phyloP scores from a whole-genome alignment of 148 eudicot genomes.

The Mesembryanthemum crystallinum region DNA sequence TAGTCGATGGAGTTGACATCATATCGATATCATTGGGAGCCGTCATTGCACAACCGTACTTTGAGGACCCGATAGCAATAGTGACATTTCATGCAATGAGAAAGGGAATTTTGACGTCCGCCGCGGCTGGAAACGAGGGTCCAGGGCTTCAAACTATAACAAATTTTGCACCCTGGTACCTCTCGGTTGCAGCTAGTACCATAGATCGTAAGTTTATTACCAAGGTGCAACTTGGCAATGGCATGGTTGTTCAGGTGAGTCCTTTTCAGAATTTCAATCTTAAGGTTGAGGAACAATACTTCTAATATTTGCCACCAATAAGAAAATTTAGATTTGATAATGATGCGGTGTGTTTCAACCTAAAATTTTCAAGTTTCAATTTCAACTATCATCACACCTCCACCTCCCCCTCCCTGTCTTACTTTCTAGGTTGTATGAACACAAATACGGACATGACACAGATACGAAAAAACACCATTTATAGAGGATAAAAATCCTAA shows the following conservation, averaged over 20 bases:
- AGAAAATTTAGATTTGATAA: too few relatives aligned
- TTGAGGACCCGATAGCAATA: slow-evolving; percentile 42
- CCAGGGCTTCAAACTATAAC: slow-evolving; percentile 20
- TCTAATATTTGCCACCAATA: too few relatives aligned
- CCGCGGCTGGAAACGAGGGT: slow-evolving; percentile 51
- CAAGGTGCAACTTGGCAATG: slow-evolving; percentile 36
- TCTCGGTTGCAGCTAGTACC: slow-evolving; percentile 47
- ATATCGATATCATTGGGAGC: slow-evolving; percentile 46
- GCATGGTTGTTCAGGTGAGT: slow-evolving; percentile 30
- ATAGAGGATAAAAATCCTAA: too few relatives aligned
- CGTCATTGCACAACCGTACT: slow-evolving; percentile 7
- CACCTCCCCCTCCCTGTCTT: too few relatives aligned
- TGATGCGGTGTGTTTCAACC: too few relatives aligned
- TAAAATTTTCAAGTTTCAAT: too few relatives aligned
- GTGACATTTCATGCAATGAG: slow-evolving; percentile 52
- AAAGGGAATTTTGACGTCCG: slow-evolving; percentile 45
- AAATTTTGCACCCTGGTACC: slow-evolving; percentile 49
- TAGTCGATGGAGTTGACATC: slow-evolving; percentile 59
- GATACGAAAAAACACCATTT: too few relatives aligned
- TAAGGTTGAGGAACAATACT: too few relatives aligned
- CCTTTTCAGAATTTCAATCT: too few relatives aligned
- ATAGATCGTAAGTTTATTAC: slow-evolving; percentile 43
- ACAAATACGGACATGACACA: too few relatives aligned
- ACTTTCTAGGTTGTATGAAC: too few relatives aligned
- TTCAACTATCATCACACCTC: too few relatives aligned